Base-by-base conservation (phyloP, 2,329 filamentous ascomycete genomes). In the Penicillium freii region DNA sequence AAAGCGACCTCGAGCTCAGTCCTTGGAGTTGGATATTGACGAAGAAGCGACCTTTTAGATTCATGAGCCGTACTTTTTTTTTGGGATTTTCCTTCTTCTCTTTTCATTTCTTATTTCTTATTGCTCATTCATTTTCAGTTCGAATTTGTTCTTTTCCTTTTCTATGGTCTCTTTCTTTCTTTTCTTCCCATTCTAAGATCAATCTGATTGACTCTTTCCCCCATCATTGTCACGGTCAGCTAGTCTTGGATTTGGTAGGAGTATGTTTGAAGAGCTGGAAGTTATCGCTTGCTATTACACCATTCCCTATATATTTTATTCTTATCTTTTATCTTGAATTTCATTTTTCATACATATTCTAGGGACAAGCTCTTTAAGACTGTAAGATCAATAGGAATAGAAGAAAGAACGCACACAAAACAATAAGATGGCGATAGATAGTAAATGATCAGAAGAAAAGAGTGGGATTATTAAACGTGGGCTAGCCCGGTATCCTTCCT, bases 1-100 rank as follows among this genome's bases (percentile, higher is more conserved):
- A n/a, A 57, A 57, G 47, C 29, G 54, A 46, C 21, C 8, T 15
- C 49, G 54, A 21, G 36, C 49, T 27, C 49, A 43, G 23, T 47
- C 42, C 27, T 23, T 46, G 19, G 49, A 52, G 5, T 17, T 19
- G 21, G 54, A 46, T 11, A n/a, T 11, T 51, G 31, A 51, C 11
- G 48, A 46, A 8, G 39, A 38, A 15, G 19, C 25, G 3, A 34
- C 44, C 29, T n/a, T 40, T 11, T 56, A 56, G 40, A 44, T 42
- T 29, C 23, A n/a, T 21, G 33, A 15, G 4, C 4, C n/a, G 3
- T 56, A 9, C 10, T 5, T 8, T 23, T n/a, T 15, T 29, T 19
- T 49, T 39, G 11, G 11, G 29, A 13, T 5, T 38, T 23, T 34
- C 25, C 10, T 42, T 38, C 25, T 33, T 34, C 31, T n/a, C 36